Evolutionary conservation across 768 basidiomycete genomes (phyloP).

Genomic region (Porpolomopsis calyptriformis): DNA sequence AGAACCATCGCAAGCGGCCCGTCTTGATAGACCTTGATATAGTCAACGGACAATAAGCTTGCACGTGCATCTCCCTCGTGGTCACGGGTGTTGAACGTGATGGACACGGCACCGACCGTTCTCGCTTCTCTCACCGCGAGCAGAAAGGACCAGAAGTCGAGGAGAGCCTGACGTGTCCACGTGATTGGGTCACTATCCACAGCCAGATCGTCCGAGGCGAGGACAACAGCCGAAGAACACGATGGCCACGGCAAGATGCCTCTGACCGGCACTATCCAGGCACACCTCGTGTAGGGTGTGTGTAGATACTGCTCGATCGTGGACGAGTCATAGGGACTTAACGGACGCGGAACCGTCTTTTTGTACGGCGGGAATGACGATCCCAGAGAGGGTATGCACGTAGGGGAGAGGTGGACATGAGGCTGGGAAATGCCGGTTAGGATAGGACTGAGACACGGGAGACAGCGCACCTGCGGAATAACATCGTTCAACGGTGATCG

Average conservation of each 20-base stretch:
- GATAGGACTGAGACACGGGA: slow-evolving; percentile 15
- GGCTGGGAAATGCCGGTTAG: slow-evolving; percentile 19
- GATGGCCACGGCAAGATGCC: slow-evolving; percentile 40
- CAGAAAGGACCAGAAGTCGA: slow-evolving; percentile 42
- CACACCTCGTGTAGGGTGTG: slow-evolving; percentile 29
- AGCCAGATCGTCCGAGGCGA: slow-evolving; percentile 1
- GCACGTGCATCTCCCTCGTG: slow-evolving; percentile 4
- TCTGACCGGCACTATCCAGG: slow-evolving; percentile 51
- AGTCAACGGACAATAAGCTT: slow-evolving; percentile 28
- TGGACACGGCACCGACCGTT: slow-evolving; percentile 34
- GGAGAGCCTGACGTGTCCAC: slow-evolving; percentile 38
- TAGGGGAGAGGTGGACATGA: slow-evolving; percentile 24
- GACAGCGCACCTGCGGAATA: slow-evolving; percentile 35
- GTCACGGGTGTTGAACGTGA: slow-evolving; percentile 34
- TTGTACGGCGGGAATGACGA: slow-evolving; percentile 22
- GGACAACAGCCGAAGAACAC: slow-evolving; percentile 33
- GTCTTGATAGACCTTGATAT: slow-evolving; percentile 54
- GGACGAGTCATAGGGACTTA: slow-evolving; percentile 25
- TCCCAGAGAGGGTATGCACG: slow-evolving; percentile 11
- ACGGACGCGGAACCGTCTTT: slow-evolving; percentile 25
- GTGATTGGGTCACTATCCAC: slow-evolving; percentile 20
- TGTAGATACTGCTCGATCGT: slow-evolving; percentile 16
- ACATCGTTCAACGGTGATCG: slow-evolving; percentile 24
- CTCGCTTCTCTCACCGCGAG: slow-evolving; percentile 26
- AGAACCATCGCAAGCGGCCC: slow-evolving; percentile 35